A percentile compares a stretch with the other conserved stretches of the same genome.
Conservation (phyloP, 495 filamentous ascomycete species). For the Darksidea phi region DNA sequence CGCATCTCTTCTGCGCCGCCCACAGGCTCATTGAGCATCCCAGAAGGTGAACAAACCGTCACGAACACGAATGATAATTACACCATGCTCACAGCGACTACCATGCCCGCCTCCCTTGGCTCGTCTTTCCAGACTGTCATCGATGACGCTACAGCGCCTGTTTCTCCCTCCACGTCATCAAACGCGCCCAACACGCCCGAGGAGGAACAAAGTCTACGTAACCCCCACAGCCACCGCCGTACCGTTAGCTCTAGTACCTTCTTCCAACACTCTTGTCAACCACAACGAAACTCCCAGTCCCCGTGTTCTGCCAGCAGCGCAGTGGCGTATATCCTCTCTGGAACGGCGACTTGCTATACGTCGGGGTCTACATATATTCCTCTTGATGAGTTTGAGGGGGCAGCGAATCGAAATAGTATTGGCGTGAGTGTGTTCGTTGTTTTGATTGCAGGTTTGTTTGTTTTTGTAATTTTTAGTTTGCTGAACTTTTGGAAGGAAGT, state of each 20-base stretch:
- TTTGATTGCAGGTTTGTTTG: conserved; percentile 15
- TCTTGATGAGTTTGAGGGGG: conserved; percentile 11
- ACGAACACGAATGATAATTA: neutral
- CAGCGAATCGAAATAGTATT: conserved; percentile 13
- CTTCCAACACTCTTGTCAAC: no score
- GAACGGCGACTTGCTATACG: neutral
- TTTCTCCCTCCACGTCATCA: no score
- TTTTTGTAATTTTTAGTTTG: conserved; percentile 6
- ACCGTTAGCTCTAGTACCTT: neutral
- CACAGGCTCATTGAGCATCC: no score
- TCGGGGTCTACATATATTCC: conserved; percentile 3
- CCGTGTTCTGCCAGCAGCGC: conserved; percentile 2
- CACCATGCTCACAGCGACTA: neutral
- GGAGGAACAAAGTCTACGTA: neutral
- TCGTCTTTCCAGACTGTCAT: no score
- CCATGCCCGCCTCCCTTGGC: neutral
- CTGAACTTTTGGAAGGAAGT: neutral
- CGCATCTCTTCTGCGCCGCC: no score
- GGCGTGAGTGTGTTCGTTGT: conserved; percentile 13
- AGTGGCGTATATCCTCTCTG: neutral
- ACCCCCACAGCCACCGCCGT: conserved; percentile 4
- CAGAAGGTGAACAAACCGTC: neutral
- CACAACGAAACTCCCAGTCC: neutral
- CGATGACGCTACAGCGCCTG: no score
- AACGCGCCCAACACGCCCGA: no score